Percentiles rank a stretch among this genome's conserved stretches.
Conservation (phyloP, 164 flowering plant species). For the Macadamia tetraphylla region DNA sequence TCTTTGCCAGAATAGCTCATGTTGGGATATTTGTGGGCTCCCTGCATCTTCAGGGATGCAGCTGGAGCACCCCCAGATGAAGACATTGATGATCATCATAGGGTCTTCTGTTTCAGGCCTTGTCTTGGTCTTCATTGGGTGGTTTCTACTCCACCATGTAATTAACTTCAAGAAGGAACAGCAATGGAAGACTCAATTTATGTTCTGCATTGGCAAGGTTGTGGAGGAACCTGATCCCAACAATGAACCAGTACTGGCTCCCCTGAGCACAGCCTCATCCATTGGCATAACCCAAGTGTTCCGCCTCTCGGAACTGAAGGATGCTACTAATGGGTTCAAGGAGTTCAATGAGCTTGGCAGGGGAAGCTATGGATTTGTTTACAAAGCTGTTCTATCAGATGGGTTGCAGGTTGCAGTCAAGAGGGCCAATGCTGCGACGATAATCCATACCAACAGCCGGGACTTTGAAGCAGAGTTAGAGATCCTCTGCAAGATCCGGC, state of each 20-base stretch:
- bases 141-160: conserved; percentile 48
- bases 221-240: conserved; percentile 32
- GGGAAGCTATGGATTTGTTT: conserved; percentile 93
- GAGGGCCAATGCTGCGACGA: conserved; percentile 87
- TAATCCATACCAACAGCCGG: conserved; percentile 61
- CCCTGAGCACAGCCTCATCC: conserved; percentile 31
- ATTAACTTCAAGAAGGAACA: conserved; percentile 24
- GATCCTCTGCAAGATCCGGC: conserved; percentile 67
- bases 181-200: conserved; percentile 33
- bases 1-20: conserved; percentile 87
- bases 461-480: conserved; percentile 82
- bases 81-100: conserved; percentile 31
- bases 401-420: conserved; percentile 88
- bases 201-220: conserved; percentile 41
- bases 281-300: conserved; percentile 66
- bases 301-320: conserved; percentile 79
- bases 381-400: conserved; percentile 73
- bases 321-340: conserved; percentile 90
- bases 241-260: conserved; percentile 18
- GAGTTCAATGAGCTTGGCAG: conserved; percentile 92
- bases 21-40: conserved; percentile 55
- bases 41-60: conserved; percentile 21
- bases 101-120: conserved; percentile 46
- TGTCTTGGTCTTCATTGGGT: conserved; percentile 34
- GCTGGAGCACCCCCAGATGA: conserved; percentile 25